Evolutionary conservation across 2,329 filamentous ascomycete genomes (phyloP), one percentile per base, ranked within the genome.

Genomic region (Delphinella strobiligena): DNA sequence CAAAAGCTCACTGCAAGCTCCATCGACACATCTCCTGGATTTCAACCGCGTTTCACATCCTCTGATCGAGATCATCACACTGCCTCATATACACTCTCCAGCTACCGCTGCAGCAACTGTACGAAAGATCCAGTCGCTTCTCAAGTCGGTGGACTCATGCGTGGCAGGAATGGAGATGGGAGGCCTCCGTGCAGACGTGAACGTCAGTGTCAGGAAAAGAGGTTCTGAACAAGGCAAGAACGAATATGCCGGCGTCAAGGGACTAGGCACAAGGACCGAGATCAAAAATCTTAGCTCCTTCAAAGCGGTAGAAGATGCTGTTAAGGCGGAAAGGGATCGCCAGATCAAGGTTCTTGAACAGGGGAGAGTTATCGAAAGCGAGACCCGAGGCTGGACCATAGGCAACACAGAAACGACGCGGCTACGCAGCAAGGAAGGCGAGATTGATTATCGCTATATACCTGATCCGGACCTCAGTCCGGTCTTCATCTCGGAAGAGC

Each of bases 381-480:
- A 98, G 64, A 98, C 91, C 5, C 74, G 91, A 42, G 89, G 91
- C 4, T 98, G 88, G 87, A 82, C 85, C 1, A 72, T 94, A 17
- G 87, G 87, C 2, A 80, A 78, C 46, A 86, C 76, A 3, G 80
- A 87, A 56, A 96, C 91, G 3, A 78, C 76, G 43, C 74, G 81
- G 31, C 65, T 98, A 32, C 75, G 91, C 52, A 86, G 86, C 18
- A 98, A 98, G 59, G 91, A 96, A 59, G 91, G 91, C 35, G 89
- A 94, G 55, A 87, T 96, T 4, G 91, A 98, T 60, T 98, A 98
- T 60, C 74, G 91, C 31, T 98, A 98, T 56, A 96, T 98, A 89
- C 89, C 91, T 0, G 91, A 98, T 57, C 85, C 91, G 4, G 91
- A 98, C 55, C 69, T 98, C 11, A 72, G 75, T 0, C 86, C 91